phyloP scores from a whole-genome alignment of 805 yeast species.

The Debaryomyces prosopidis region DNA sequence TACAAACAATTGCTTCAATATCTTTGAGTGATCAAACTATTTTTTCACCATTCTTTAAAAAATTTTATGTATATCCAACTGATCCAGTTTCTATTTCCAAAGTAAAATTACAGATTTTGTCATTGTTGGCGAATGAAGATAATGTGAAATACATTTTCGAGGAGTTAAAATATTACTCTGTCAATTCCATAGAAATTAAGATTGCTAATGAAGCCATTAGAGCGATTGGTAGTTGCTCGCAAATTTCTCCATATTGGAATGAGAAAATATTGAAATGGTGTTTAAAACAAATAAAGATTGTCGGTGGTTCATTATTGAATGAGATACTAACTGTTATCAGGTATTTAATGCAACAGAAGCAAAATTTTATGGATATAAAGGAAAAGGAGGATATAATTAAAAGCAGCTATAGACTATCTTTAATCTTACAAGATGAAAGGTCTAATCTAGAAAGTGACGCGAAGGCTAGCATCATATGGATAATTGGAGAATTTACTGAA shows the following conservation, averaged over 20 bases:
- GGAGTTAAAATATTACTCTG: constrained; percentile 60
- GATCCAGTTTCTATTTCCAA: constrained; percentile 48
- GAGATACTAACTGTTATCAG: constrained; percentile 76
- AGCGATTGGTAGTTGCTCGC: constrained; percentile 63
- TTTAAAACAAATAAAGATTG: constrained; percentile 43
- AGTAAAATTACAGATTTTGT: constrained; percentile 61
- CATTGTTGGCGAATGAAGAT: constrained; percentile 53
- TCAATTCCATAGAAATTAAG: constrained; percentile 12
- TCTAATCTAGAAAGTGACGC: constrained; percentile 47
- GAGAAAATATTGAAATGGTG: constrained; percentile 65
- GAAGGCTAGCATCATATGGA: constrained; percentile 84
- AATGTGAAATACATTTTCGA: constrained; percentile 54
- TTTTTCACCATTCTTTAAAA: constrained; percentile 36
- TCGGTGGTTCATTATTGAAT: constrained; percentile 43
- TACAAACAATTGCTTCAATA: constrained; percentile 48
- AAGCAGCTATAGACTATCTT: constrained; percentile 52
- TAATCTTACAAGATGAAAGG: constrained; percentile 22
- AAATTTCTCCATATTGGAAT: constrained; percentile 47
- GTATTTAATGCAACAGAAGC: constrained; percentile 63
- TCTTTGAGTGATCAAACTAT: constrained; percentile 29
- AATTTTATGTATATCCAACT: constrained; percentile 56
- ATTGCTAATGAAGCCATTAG: constrained; percentile 52
- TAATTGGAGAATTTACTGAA: constrained; percentile 76
- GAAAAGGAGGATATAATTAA: constrained; percentile 44
- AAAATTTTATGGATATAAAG: constrained; percentile 10